These are phyloP conservation scores for Acer campestre DNA, from an alignment of 345 rosid species.

Conservation along the genomic window DNA sequence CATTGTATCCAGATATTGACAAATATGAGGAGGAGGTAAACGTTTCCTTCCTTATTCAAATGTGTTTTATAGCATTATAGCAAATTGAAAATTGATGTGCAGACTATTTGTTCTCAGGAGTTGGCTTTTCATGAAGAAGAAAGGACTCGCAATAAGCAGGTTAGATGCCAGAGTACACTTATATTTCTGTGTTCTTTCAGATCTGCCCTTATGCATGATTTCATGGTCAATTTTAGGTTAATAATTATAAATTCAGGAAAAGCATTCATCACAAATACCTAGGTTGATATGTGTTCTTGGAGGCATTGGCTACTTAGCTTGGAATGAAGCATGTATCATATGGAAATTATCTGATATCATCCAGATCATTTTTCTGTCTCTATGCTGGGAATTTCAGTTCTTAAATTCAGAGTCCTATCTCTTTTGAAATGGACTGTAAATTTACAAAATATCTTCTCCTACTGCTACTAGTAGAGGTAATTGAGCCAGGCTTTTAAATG, in stretches of 20 bases:
- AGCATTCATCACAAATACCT: slow-evolving; percentile 14
- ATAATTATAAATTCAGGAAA: slow-evolving; percentile 10
- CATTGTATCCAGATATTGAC: slow-evolving; percentile 78
- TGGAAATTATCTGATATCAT: slow-evolving; percentile 7
- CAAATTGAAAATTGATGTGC: slow-evolving; percentile 15
- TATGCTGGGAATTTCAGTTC: slow-evolving; percentile 5
- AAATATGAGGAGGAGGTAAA: slow-evolving; percentile 79
- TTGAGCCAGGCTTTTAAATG: not conserved
- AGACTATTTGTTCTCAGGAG: slow-evolving; percentile 52
- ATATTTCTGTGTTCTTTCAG: slow-evolving; percentile 1
- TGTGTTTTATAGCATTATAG: slow-evolving; percentile 17
- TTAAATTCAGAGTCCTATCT: not conserved
- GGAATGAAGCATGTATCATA: not conserved
- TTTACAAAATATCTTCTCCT: not conserved
- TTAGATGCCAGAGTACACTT: slow-evolving; percentile 25
- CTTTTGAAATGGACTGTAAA: slow-evolving; percentile 4
- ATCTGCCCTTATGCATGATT: slow-evolving; percentile 14
- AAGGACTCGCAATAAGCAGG: slow-evolving; percentile 85
- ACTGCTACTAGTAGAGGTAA: not conserved
- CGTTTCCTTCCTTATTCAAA: slow-evolving; percentile 6
- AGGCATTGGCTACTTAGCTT: not conserved
- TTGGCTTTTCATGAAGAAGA: slow-evolving; percentile 88
- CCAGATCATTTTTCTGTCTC: not conserved
- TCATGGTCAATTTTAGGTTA: not conserved
- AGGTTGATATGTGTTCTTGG: slow-evolving; percentile 1